Base-by-base conservation (phyloP, 2,329 filamentous ascomycete genomes). In the Uncinocarpus reesii region DNA sequence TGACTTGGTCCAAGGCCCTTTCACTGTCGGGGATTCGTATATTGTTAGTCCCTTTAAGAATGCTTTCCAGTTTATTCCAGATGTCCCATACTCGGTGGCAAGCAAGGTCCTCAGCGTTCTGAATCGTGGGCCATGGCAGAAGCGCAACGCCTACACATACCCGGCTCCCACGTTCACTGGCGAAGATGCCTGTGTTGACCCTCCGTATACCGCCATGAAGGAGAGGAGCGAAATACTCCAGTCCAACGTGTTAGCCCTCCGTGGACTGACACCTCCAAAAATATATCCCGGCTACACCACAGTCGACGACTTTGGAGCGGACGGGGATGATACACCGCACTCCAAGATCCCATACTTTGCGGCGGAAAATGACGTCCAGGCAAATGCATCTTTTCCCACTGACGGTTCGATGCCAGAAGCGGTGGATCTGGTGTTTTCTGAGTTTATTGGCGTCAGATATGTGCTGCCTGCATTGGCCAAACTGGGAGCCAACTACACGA, bases 1-100 rank as follows among this genome's bases (percentile, higher is more conserved):
- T 56, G 79, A 83, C 54, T 62, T 83, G 10, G 70, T 76, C 51
- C 71, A 81, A 60, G 80, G 80, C 0, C 76, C 77, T 0, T 83
- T 82, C 57, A 81, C 78, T 0, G 71, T 58, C 13, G 62, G 63
- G 41, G 62, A 64, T 48, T 57, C 60, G 1, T 60, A 55, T 41
- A 58, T 56, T 20, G 52, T 54, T 34, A 52, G 44, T 20, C 62
- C 62, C 0, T 65, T 61, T 53, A 50, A 55, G 10, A 59, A 63
- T 48, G 46, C 53, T 28, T 64, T 60, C 54, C 51, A 58, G 20
- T 62, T 52, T 48, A 59, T 63, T 45, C 53, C 58, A 7, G 58
- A 62, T 3, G 61, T 60, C 5, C 60, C 61, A 1, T 63, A 62
- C 52, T 48, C 51, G 11, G 49, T 54, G n/a, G 62, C 62, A 8